Evolutionary conservation across 169 alveolate genomes (phyloP), one percentile per base, ranked within the genome.

Genomic region (Cryptosporidium baileyi): DNA sequence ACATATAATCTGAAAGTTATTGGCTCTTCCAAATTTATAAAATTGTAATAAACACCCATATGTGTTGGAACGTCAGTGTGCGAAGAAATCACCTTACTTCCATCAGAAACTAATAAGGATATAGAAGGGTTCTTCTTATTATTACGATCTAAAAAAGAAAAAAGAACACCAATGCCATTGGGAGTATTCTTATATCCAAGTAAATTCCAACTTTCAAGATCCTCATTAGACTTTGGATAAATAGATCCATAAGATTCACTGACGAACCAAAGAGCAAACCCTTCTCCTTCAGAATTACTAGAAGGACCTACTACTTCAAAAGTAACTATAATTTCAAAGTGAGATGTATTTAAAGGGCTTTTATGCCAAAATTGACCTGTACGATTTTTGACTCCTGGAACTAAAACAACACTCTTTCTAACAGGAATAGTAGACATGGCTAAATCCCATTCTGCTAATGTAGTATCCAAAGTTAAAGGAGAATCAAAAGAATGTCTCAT

Each of bases 281-380:
- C 93, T 57, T 90, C 90, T 5, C 90, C 89, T 41, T 43, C 28
- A 4, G 79, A 32, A 9, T 28, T 34, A 13, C 44, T 36, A 40
- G 81, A 67, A 28, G 34, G 43, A 1, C 92, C 91, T 24, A 62
- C 61, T 32, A 90, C 91, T 7, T 82, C 90, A 51, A 90, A 90
- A 26, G 88, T 88, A 54, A 90, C 67, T 60, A 52, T 54, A 41
- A 90, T 80, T 51, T 90, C 91, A 47, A 88, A 90, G 60, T 90
- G 88, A 24, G 80, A 61, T 19, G 93, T 89, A 43, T 67, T 65
- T 36, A 90, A 36, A 15, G 93, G 90, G 38, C 63, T 30, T 40
- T 88, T 67, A 61, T 90, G 80, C 93, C 93, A 90, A 32, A 90
- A 82, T 65, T 90, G 93, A 0, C 93, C 93, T 2, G 91, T 80